Evolutionary conservation across 257 asterid genomes (phyloP).

Genomic region (Solanum sitiens): DNA sequence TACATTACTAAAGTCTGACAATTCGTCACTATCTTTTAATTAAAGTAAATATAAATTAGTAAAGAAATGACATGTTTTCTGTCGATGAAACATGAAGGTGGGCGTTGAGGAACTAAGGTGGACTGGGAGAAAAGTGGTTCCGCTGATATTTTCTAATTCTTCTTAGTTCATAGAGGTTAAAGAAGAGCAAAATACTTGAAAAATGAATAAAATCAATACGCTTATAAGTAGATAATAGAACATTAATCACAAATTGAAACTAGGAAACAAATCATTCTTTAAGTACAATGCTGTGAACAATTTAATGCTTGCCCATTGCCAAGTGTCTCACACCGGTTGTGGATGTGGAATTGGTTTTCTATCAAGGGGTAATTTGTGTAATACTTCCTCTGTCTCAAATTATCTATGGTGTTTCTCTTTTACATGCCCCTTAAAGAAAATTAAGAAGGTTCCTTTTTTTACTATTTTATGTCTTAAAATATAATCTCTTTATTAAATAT

Average conservation of each 20-base stretch:
- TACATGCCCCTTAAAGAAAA: no score
- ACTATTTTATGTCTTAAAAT: not conserved
- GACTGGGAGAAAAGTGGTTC: not conserved
- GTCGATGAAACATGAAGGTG: not conserved
- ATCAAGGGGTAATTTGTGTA: no score
- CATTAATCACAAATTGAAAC: not conserved
- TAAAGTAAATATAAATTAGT: not conserved
- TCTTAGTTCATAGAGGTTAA: not conserved
- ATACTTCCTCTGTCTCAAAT: no score
- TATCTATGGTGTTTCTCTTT: no score
- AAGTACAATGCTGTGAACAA: not conserved
- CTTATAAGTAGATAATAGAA: not conserved
- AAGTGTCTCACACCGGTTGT: not conserved
- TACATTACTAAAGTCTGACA: constrained; percentile 15
- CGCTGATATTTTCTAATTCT: not conserved
- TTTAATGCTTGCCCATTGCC: not conserved
- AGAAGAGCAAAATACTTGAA: not conserved
- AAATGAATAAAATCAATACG: not conserved
- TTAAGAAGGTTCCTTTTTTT: no score
- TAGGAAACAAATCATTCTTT: not conserved
- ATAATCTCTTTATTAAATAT: no score
- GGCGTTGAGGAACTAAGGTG: not conserved
- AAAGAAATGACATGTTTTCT: not conserved
- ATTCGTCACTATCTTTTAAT: constrained; percentile 33
- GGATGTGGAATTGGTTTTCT: no score